A percentile compares a stretch with the other conserved stretches of the same genome.
phyloP scores from a whole-genome alignment of 176 grass and related monocot species.

The Oryza longistaminata region DNA sequence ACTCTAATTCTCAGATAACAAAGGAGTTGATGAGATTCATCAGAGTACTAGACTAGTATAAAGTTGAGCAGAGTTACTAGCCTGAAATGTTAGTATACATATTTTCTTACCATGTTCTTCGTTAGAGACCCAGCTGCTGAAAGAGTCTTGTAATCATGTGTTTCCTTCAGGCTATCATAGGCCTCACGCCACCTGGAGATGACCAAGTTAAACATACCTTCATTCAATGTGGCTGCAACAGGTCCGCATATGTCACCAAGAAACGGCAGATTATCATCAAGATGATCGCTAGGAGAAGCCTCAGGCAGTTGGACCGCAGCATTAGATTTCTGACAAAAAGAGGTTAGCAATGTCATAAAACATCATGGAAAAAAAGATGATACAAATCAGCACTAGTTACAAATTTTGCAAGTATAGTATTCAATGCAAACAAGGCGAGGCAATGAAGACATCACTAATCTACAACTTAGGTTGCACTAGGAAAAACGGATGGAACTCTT shows the following conservation, averaged over 20 bases:
- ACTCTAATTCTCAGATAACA: constrained; percentile 3
- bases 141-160: constrained; percentile 84
- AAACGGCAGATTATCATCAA: constrained; percentile 45
- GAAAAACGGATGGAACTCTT: constrained; percentile 22
- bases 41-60: neutral
- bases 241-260: constrained; percentile 82
- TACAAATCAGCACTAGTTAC: constrained; percentile 15
- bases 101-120: constrained; percentile 80
- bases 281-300: constrained; percentile 46
- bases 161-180: constrained; percentile 75
- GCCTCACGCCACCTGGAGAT: constrained; percentile 80
- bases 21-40: constrained; percentile 16
- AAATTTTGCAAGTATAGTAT: constrained; percentile 1
- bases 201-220: constrained; percentile 92
- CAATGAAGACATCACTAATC: constrained; percentile 1
- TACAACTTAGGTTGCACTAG: neutral
- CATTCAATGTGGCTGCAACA: constrained; percentile 84
- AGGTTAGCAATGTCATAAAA: constrained; percentile 31
- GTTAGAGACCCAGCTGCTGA: constrained; percentile 80
- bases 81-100: neutral
- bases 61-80: neutral
- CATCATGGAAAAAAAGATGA: constrained; percentile 6
- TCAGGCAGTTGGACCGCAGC: constrained; percentile 38
- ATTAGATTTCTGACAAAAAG: constrained; percentile 58
- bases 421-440: constrained; percentile 13